Evolutionary conservation across 2,329 filamentous ascomycete genomes (phyloP), one percentile per base, ranked within the genome.

Genomic region (Aspergillus sp.): DNA sequence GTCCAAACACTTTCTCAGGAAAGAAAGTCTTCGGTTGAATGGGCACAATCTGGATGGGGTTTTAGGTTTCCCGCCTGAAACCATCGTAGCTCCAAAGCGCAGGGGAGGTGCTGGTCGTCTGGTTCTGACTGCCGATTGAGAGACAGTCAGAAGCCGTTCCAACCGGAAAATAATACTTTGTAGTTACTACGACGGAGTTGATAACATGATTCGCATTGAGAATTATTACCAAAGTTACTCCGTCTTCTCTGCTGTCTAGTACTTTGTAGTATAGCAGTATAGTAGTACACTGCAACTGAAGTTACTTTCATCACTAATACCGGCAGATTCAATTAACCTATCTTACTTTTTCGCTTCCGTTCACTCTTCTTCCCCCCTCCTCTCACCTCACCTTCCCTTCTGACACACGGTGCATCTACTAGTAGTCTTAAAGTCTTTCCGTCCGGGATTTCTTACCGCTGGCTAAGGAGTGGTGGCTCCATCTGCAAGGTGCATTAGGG

Each of bases 51-150:
- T 49, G 23, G 13, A 49, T 49, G 41, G 45, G 45, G 23, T 7
- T 49, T 49, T 49, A 32, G 47, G 47, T 50, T 50, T 50, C 47
- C 47, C 47, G 25, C 47, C 47, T 50, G 47, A 50, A 50, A 50
- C 47, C 47, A 50, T 50, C 25, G n/a, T 13, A 12, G n/a, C 47
- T 30, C 2, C 32, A 36, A 36, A 36, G 2, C 12, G 32, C 32
- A 36, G 32, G 32, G 47, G n/a, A n/a, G 45, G 4, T n/a, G 47
- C 25, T 50, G 7, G 25, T 28, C n/a, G 15, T 28, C 9, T 49
- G 15, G 7, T 28, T 32, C 9, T 17, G 8, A 17, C 15, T 12
- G 41, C n/a, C 41, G 17, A n/a, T 49, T 8, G 19, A 45, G 19
- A 13, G 41, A 45, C 17, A 23, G 13, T 4, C 9, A 6, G 23